Evolutionary conservation across 495 filamentous ascomycete genomes (phyloP).

Genomic region (Annulohypoxylon stygium): DNA sequence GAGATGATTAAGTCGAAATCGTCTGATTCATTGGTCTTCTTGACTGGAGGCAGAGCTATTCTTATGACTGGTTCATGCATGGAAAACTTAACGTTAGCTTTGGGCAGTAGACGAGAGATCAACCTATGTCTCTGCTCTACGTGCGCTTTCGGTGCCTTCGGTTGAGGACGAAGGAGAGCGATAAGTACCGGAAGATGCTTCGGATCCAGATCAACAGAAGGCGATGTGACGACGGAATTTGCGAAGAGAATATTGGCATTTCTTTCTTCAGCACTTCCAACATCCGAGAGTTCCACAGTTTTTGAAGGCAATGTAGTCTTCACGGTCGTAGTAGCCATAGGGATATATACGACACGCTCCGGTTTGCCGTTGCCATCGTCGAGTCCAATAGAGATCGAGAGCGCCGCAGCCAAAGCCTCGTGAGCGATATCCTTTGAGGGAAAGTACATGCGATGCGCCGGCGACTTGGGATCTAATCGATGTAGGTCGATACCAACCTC

Average conservation of each 20-base stretch:
- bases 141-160: conserved; percentile 64
- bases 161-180: conserved; percentile 74
- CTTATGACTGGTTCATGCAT: conserved; percentile 95
- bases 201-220: conserved; percentile 94
- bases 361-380: conserved; percentile 88
- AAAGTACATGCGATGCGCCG: conserved; percentile 99
- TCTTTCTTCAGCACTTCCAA: conserved; percentile 81
- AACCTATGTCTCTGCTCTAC: conserved; percentile 69
- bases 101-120: conserved; percentile 91
- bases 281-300: conserved; percentile 82
- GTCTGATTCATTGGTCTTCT: conserved; percentile 72
- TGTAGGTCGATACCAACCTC: conserved; percentile 95
- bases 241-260: conserved; percentile 98
- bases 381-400: conserved; percentile 90
- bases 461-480: conserved; percentile 91
- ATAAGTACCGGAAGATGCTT: conserved; percentile 88
- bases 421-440: conserved; percentile 92
- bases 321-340: conserved; percentile 97
- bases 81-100: conserved; percentile 93
- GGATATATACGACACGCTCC: conserved; percentile 90
- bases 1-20: conserved; percentile 96
- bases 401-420: conserved; percentile 91
- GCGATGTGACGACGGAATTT: conserved; percentile 95
- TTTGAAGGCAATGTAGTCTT: conserved; percentile 96
- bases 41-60: conserved; percentile 80